phyloP scores from a whole-genome alignment of 1,284 basidiomycete species.

The Anthracocystis setariae region DNA sequence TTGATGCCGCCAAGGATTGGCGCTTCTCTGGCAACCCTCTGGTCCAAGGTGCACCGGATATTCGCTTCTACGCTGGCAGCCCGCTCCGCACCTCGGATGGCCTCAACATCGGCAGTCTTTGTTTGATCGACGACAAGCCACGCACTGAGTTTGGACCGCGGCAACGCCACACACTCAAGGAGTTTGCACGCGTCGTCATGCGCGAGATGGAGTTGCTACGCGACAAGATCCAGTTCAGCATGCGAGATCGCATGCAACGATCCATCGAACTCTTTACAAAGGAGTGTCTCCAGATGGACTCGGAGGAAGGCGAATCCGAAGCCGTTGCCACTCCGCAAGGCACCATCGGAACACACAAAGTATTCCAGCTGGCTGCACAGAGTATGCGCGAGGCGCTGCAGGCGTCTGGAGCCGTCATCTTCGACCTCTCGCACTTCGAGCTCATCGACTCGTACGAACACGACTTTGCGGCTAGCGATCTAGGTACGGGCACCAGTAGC shows the following conservation, averaged over 20 bases:
- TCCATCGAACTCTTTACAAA: conserved; percentile 96
- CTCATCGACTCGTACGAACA: conserved; percentile 79
- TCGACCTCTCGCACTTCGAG: conserved; percentile 92
- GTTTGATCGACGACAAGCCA: conserved; percentile 85
- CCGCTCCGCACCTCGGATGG: conserved; percentile 89
- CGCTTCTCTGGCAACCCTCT: conserved; percentile 84
- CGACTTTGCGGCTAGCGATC: conserved; percentile 68
- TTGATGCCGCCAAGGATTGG: conserved; percentile 86
- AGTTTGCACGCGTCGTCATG: conserved; percentile 90
- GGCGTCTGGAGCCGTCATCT: conserved; percentile 86
- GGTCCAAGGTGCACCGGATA: conserved; percentile 75
- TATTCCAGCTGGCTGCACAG: conserved; percentile 75
- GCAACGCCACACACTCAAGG: conserved; percentile 89
- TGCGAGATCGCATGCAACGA: conserved; percentile 88
- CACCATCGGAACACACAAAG: conserved; percentile 34
- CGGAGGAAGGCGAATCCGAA: conserved; percentile 49
- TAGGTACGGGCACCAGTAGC: conserved; percentile 58
- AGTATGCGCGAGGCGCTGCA: conserved; percentile 89
- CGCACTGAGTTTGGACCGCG: conserved; percentile 85
- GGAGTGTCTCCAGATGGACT: conserved; percentile 91
- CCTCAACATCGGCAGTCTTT: conserved; percentile 86
- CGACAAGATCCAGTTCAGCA: conserved; percentile 91
- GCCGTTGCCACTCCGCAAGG: conserved; percentile 26
- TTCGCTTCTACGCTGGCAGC: conserved; percentile 91
- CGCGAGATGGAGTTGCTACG: conserved; percentile 94